phyloP scores from a whole-genome alignment of 495 filamentous ascomycete genomes.

The Sporormia fimetaria region DNA sequence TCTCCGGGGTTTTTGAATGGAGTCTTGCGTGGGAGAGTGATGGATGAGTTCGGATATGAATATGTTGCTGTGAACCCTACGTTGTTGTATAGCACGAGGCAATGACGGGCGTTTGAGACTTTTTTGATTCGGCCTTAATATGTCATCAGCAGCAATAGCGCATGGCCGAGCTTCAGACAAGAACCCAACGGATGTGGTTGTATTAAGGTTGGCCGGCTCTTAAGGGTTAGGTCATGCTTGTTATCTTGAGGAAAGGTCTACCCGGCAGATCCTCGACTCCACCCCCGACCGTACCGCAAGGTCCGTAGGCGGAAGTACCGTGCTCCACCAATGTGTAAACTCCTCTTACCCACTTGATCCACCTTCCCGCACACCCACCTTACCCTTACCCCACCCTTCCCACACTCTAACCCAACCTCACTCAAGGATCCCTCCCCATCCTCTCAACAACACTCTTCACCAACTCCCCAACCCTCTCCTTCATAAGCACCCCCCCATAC shows the following conservation, averaged over 20 bases:
- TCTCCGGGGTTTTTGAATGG: slow-evolving; percentile 31
- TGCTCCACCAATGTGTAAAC: no score
- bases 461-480: not conserved
- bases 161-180: not conserved
- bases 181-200: not conserved
- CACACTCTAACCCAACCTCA: not conserved
- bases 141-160: not conserved
- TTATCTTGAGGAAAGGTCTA: no score
- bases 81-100: slow-evolving; percentile 38
- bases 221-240: no score
- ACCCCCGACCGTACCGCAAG: no score
- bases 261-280: no score
- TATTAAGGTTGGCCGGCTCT: no score
- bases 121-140: slow-evolving; percentile 36
- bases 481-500: slow-evolving; percentile 9
- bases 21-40: slow-evolving; percentile 16
- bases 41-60: slow-evolving; percentile 15
- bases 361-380: no score
- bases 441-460: not conserved
- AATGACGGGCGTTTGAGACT: slow-evolving; percentile 37
- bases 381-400: no score
- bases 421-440: not conserved
- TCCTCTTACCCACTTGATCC: no score
- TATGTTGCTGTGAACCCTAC: slow-evolving; percentile 36
- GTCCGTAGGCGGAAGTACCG: no score